Base-by-base conservation (phyloP, 805 yeast species). In the Candida easanensis region DNA sequence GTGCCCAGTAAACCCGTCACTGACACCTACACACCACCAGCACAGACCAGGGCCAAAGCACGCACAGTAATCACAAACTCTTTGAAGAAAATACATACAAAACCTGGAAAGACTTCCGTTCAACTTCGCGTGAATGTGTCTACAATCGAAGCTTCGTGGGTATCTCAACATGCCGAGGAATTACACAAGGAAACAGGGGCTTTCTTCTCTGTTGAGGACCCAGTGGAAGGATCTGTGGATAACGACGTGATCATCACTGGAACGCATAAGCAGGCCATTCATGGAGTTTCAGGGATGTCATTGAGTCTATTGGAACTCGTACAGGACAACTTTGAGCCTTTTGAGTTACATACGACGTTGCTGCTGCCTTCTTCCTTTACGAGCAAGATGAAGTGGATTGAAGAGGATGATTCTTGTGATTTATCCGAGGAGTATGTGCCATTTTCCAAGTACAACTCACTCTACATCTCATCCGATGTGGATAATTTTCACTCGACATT, bases 181-280 rank as follows among this genome's bases (percentile, higher is more conserved):
- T 30, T 52, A 11, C 44, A 43, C 23, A 31, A 30, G 17, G 41
- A 39, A 2, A 27, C 53, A 10, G 42, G 44, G 2, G 21, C 44
- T 4, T 5, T 20, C 3, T 10, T 53, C 3, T 31, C 25, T 2
- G 34, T 51, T 4, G 27, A 39, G 2, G 49, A 45, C 2, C 38
- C 42, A 15, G 37, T 50, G 2, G 50, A 44, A 13, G 52, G 45
- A 5, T 25, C 45, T 20, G 21, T 48, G 4, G 54, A 51, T 15
- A 42, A 49, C 33, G 49, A 45, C 10, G 40, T 53, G 3, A 15
- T 38, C 1, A 18, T 53, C 4, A 42, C 49, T 1, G 56, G 54
- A 3, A 33, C 19, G 5, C 33, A 40, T 2, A 41, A 31, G 15
- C 42, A 35, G 4, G 39, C 47, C 5, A 36, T 39, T 4, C 34